These are phyloP conservation scores for Cystobasidium onofrii DNA, from an alignment of 768 basidiomycete species.

Conservation along the genomic window DNA sequence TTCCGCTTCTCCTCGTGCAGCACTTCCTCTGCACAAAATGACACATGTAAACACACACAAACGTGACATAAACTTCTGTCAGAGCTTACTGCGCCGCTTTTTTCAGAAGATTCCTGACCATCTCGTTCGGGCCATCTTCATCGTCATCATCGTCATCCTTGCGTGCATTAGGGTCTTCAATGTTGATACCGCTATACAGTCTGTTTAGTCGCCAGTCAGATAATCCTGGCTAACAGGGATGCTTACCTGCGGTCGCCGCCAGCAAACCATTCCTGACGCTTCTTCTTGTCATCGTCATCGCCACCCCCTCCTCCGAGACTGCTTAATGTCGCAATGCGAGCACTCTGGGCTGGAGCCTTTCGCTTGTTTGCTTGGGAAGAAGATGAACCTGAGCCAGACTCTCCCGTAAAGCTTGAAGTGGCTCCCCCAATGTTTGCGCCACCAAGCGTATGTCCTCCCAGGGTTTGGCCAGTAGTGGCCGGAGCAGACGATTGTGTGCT, in stretches of 20 bases:
- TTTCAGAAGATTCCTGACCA: slow-evolving; percentile 57
- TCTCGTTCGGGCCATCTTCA: slow-evolving; percentile 50
- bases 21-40: slow-evolving; percentile 10
- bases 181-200: slow-evolving; percentile 64
- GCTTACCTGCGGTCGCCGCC: slow-evolving; percentile 85
- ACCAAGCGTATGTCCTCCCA: slow-evolving; percentile 18
- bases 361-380: background rate
- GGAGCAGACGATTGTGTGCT: background rate
- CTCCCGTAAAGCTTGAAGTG: background rate
- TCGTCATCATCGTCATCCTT: slow-evolving; percentile 50
- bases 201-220: too few relatives aligned
- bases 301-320: slow-evolving; percentile 47
- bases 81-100: slow-evolving; percentile 67
- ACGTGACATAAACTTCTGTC: background rate
- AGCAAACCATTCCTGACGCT: slow-evolving; percentile 67
- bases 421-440: background rate
- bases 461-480: background rate
- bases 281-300: slow-evolving; percentile 45
- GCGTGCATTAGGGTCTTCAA: slow-evolving; percentile 68
- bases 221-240: too few relatives aligned
- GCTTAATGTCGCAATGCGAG: slow-evolving; percentile 50
- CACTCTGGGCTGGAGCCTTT: slow-evolving; percentile 40
- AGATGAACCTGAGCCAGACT: background rate
- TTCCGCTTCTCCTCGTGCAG: slow-evolving; percentile 20
- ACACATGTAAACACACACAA: background rate